Evolutionary conservation across 23 red algal species (phyloP).

Genomic region (Cyanidioschyzon merolae): DNA sequence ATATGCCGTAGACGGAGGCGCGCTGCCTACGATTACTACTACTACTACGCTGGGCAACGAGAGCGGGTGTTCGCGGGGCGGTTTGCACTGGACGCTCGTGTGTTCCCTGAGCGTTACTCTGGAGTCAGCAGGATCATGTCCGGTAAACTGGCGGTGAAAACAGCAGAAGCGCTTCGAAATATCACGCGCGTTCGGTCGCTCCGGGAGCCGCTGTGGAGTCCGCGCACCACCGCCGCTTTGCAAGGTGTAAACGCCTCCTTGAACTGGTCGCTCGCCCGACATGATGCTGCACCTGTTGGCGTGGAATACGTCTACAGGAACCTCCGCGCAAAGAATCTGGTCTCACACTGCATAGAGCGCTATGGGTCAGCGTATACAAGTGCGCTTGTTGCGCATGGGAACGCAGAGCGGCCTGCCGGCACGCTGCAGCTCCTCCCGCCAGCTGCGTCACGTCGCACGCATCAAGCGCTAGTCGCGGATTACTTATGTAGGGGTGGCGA

Average conservation of each 20-base stretch:
- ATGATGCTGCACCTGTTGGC: neutral
- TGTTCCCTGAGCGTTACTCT: too few species aligned
- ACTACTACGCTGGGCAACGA: too few species aligned
- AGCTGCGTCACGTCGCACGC: neutral
- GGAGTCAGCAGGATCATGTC: too few species aligned
- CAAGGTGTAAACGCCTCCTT: neutral
- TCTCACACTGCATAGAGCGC: neutral
- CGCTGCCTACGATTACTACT: too few species aligned
- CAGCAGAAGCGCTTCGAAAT: neutral
- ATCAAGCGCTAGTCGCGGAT: neutral
- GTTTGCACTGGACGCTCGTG: too few species aligned
- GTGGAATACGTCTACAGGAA: neutral
- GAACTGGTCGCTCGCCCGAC: slow-evolving; percentile 11
- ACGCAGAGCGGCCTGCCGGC: neutral
- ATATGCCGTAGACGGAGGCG: too few species aligned
- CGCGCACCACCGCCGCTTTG: neutral
- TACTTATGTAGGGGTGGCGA: neutral
- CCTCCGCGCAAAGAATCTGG: neutral
- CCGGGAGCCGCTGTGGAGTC: neutral
- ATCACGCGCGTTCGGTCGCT: neutral
- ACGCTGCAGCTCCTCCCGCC: neutral
- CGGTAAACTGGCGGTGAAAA: neutral
- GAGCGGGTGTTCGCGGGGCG: too few species aligned
- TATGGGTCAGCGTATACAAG: neutral
- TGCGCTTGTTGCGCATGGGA: neutral